Base-by-base conservation (phyloP, 768 basidiomycete species). In the Clathrus columnatus region DNA sequence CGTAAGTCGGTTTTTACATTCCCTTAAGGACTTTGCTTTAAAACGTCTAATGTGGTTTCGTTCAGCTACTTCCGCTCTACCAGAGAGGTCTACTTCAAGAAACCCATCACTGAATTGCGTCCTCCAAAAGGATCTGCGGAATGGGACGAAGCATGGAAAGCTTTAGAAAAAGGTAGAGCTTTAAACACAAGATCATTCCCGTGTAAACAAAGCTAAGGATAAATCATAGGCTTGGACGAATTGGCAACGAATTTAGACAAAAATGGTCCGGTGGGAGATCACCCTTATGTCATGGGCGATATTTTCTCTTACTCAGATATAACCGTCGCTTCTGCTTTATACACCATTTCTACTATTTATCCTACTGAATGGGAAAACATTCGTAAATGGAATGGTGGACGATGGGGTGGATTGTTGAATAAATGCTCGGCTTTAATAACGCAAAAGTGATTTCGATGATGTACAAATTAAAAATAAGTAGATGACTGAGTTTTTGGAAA, bases 291-390 rank as follows among this genome's bases (percentile, higher is more conserved):
- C 18, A 64, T 73, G 57, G 76, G 75, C 0, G 61, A 69, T 6
- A 60, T 57, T 11, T 59, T 69, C 7, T 68, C 65, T 0, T 79
- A 70, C 62, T 71, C 69, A 0, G 77, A 80, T 60, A 64, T 78
- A 26, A 65, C 68, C 14, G 29, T 55, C 23, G 2, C 42, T 14
- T 2, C 30, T 2, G 30, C 14, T 21, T 20, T 51, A 7, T n/a
- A 51, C 29, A 36, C 36, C 16, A 7, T 51, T 23, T 10, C 2
- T 2, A 30, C 4, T 2, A 7, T 30, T 1, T 20, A n/a, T 51
- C 50, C 50, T n/a, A 17, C 6, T 2, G 29, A 51, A 23, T 51
- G 50, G 50, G 30, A 51, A 41, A 21, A 36, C 30, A 30, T 47
- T 26, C 44, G 42, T 20, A 51, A 29, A n/a, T 51, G 50, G 50